phyloP scores from a whole-genome alignment of 116 monocot genomes.

The Trichopus zeylanicus region DNA sequence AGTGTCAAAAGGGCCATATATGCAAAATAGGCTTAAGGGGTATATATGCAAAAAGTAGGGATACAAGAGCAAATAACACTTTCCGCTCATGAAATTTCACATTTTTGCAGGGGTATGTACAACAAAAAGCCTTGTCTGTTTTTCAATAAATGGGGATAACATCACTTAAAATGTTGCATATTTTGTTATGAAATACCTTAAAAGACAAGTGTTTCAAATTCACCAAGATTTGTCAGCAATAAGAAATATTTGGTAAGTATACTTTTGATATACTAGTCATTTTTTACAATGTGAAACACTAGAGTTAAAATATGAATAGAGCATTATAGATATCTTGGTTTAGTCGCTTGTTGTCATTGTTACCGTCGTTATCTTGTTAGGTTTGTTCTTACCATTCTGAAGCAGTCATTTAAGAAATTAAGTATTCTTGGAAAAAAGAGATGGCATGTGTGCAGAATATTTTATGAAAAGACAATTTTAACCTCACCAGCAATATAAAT shows the following conservation, averaged over 20 bases:
- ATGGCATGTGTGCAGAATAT: too few relatives aligned
- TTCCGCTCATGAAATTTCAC: too few relatives aligned
- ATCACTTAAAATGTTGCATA: too few relatives aligned
- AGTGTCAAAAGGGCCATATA: too few relatives aligned
- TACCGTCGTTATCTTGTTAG: not conserved
- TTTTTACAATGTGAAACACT: not conserved
- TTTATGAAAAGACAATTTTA: not conserved
- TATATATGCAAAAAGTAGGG: too few relatives aligned
- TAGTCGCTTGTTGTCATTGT: not conserved
- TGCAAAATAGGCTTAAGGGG: too few relatives aligned
- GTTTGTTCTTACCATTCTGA: not conserved
- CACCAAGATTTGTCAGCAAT: not conserved
- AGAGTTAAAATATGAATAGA: not conserved
- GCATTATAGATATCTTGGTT: not conserved
- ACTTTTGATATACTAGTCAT: not conserved
- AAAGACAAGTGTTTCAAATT: not conserved
- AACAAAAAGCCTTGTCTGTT: too few relatives aligned
- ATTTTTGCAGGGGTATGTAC: too few relatives aligned
- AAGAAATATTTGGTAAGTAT: not conserved
- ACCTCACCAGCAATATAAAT: not conserved
- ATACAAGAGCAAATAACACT: too few relatives aligned
- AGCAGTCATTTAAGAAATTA: too few relatives aligned
- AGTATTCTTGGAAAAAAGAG: not conserved
- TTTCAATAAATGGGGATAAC: too few relatives aligned
- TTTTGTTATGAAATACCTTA: too few relatives aligned